Conservation (phyloP, 805 yeast species). For the Candida oleophila region DNA sequence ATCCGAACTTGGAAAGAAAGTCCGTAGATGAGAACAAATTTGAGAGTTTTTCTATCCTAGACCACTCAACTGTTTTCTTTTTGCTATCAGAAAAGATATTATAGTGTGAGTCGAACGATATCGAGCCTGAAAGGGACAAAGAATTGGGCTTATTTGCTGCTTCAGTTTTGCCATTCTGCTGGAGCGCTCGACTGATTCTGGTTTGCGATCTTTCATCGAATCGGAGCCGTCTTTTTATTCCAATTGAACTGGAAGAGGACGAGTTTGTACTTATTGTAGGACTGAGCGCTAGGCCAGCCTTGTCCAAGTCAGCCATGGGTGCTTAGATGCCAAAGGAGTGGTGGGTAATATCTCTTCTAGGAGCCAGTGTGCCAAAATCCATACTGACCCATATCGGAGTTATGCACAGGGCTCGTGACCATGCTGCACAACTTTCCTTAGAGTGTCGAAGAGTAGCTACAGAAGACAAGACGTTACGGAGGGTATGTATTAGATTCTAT, state of each 20-base stretch:
- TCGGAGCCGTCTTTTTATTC: conserved; percentile 19
- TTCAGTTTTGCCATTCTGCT: not conserved
- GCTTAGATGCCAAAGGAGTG: too few species aligned
- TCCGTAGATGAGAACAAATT: conserved; percentile 18
- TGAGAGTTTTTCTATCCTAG: conserved; percentile 19
- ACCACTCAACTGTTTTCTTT: conserved; percentile 23
- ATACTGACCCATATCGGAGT: too few species aligned
- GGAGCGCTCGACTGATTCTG: conserved; percentile 19
- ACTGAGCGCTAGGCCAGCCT: not conserved
- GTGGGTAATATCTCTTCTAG: too few species aligned
- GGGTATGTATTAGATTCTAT: too few species aligned
- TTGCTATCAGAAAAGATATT: not conserved
- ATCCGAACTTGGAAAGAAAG: conserved; percentile 24
- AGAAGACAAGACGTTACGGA: too few species aligned
- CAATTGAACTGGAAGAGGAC: not conserved
- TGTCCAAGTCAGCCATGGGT: not conserved
- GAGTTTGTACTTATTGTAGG: not conserved
- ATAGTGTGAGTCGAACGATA: not conserved
- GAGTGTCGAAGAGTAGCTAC: too few species aligned
- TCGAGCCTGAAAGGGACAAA: not conserved
- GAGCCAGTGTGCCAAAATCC: too few species aligned
- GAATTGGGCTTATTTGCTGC: not conserved
- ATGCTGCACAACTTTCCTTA: not conserved
- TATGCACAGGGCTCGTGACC: not conserved
- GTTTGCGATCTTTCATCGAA: conserved; percentile 42